Evolutionary conservation across 2,329 filamentous ascomycete genomes (phyloP).

Genomic region (Pestalotiopsis sp.): DNA sequence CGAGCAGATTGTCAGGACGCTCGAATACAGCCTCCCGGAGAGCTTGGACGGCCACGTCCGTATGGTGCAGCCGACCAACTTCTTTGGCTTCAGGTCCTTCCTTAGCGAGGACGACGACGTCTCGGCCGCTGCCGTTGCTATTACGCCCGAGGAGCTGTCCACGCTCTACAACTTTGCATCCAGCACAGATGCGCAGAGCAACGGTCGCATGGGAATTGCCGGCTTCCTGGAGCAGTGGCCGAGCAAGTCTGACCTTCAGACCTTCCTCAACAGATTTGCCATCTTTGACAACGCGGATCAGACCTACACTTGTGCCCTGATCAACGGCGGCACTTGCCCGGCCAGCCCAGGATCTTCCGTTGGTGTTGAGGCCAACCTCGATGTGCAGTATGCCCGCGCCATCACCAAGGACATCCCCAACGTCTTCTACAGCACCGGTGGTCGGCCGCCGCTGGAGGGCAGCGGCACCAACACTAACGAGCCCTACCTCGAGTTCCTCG

Average conservation of each 20-base stretch:
- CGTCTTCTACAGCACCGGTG: slow-evolving; percentile 1
- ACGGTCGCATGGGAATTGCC: slow-evolving; percentile 4
- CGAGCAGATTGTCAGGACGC: slow-evolving; percentile 5
- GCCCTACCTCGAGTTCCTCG: slow-evolving; percentile 67
- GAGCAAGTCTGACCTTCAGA: neutral
- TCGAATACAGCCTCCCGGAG: slow-evolving; percentile 5
- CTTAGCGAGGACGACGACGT: neutral
- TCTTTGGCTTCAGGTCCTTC: slow-evolving; percentile 9
- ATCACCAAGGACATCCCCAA: slow-evolving; percentile 10
- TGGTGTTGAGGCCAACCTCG: slow-evolving; percentile 14
- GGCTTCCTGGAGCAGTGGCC: slow-evolving; percentile 10
- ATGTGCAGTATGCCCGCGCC: slow-evolving; percentile 12
- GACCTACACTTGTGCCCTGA: slow-evolving; percentile 3
- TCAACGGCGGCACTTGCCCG: slow-evolving; percentile 12
- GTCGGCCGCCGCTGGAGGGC: neutral
- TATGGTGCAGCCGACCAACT: slow-evolving; percentile 11
- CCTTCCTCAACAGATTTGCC: slow-evolving; percentile 3
- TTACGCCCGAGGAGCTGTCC: slow-evolving; percentile 1
- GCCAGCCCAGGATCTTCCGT: neutral
- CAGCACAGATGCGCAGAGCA: neutral
- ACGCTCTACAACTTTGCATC: slow-evolving; percentile 7
- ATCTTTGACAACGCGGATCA: slow-evolving; percentile 3
- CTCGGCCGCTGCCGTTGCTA: neutral
- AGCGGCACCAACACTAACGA: slow-evolving; percentile 49
- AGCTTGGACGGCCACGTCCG: neutral